A percentile compares a stretch with the other conserved stretches of the same genome.
Conservation (phyloP, 2,329 filamentous ascomycete species). For the Sclerotinia subarctica region DNA sequence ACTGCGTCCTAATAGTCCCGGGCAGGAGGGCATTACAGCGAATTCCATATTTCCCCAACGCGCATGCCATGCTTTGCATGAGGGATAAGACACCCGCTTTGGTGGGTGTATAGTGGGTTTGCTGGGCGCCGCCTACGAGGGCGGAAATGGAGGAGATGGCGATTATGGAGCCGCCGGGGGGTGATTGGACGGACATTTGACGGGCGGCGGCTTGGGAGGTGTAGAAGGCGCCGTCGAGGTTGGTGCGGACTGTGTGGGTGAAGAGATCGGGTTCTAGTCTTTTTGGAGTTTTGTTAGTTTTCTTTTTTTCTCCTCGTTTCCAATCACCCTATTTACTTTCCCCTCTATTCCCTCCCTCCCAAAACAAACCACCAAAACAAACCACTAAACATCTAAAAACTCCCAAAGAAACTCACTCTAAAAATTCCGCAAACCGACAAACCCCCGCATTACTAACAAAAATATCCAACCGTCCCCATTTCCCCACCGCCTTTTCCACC, state of each 20-base stretch:
- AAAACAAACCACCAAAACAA: constrained; percentile 11
- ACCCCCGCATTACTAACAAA: constrained; percentile 88
- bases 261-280: constrained; percentile 69
- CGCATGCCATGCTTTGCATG: constrained; percentile 80
- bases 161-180: constrained; percentile 71
- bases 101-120: constrained; percentile 85
- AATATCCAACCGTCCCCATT: constrained; percentile 64
- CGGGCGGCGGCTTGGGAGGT: constrained; percentile 78
- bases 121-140: constrained; percentile 72
- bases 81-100: constrained; percentile 78
- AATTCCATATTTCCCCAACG: constrained; percentile 71
- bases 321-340: background rate
- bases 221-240: constrained; percentile 87
- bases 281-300: constrained; percentile 5
- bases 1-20: constrained; percentile 77
- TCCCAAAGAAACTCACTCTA: constrained; percentile 51
- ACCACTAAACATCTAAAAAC: background rate
- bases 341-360: too few relatives aligned
- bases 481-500: constrained; percentile 61
- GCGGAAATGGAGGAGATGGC: constrained; percentile 71
- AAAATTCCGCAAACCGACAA: constrained; percentile 83
- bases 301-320: background rate
- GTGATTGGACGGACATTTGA: constrained; percentile 67
- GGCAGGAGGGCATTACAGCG: constrained; percentile 81
- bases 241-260: constrained; percentile 68